A percentile compares a stretch with the other conserved stretches of the same genome.
These are phyloP conservation scores for Calonectria pseudoreteaudii DNA, from an alignment of 2,329 filamentous ascomycete genomes.

Conservation along the genomic window DNA sequence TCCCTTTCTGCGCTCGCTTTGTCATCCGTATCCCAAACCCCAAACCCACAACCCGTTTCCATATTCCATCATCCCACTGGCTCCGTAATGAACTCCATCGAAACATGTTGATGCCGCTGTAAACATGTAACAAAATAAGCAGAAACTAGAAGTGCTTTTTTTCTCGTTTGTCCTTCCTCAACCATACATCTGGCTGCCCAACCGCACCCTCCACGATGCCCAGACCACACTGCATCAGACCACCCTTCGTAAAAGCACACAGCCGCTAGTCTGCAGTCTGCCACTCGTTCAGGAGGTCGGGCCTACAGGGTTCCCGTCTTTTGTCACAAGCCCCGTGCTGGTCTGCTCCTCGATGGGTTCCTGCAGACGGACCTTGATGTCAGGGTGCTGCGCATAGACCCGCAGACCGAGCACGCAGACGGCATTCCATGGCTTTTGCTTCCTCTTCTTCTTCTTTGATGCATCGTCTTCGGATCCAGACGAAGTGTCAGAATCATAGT, in stretches of 20 bases:
- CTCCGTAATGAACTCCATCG: not conserved
- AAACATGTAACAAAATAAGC: not conserved
- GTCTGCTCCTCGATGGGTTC: slow-evolving; percentile 46
- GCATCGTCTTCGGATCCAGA: not conserved
- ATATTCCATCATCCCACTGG: not conserved
- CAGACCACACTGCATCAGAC: not conserved
- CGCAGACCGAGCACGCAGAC: slow-evolving; percentile 55
- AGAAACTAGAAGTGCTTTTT: not conserved
- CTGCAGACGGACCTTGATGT: slow-evolving; percentile 49
- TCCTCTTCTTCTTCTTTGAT: slow-evolving; percentile 37
- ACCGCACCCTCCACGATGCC: not conserved
- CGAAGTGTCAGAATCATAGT: slow-evolving; percentile 35
- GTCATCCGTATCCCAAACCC: not conserved
- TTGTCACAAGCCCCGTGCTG: slow-evolving; percentile 32
- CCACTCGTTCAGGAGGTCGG: slow-evolving; percentile 19
- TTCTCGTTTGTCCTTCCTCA: not conserved
- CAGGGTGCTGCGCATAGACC: slow-evolving; percentile 52
- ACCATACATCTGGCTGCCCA: not conserved
- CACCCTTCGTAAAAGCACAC: not conserved
- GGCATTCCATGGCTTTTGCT: slow-evolving; percentile 53
- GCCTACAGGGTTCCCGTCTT: slow-evolving; percentile 25
- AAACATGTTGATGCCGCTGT: not conserved
- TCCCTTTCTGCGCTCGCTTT: not conserved
- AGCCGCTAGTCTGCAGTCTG: not conserved
- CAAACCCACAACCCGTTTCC: not conserved